phyloP scores from a whole-genome alignment of 805 yeast genomes.

The Vanderwaltozyma polyspora region DNA sequence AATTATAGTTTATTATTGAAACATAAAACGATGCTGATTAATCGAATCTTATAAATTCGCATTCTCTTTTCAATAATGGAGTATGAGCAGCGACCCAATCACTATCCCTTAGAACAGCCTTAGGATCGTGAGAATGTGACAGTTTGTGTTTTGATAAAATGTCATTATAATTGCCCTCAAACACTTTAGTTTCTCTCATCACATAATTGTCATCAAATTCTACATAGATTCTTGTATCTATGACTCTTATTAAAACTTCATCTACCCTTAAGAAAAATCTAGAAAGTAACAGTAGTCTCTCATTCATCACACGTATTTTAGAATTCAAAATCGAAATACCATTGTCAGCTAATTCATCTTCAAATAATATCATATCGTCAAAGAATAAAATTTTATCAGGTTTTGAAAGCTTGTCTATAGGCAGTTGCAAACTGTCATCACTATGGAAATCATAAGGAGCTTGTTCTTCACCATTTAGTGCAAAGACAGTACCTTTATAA shows the following conservation, averaged over 20 bases:
- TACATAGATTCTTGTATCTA: conserved; percentile 76
- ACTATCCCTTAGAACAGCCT: conserved; percentile 62
- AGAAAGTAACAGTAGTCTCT: conserved; percentile 59
- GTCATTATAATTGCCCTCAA: conserved; percentile 43
- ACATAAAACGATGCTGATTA: conserved; percentile 1
- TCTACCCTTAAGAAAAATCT: conserved; percentile 84
- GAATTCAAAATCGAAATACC: conserved; percentile 73
- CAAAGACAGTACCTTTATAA: conserved; percentile 50
- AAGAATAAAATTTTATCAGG: conserved; percentile 83
- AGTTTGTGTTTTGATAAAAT: conserved; percentile 33
- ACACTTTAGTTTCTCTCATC: conserved; percentile 67
- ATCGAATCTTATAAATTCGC: conserved; percentile 23
- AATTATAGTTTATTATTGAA: background rate
- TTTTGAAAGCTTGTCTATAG: conserved; percentile 53
- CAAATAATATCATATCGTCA: conserved; percentile 81
- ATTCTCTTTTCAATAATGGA: conserved; percentile 33
- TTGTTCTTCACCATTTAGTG: conserved; percentile 6
- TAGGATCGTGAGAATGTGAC: conserved; percentile 55
- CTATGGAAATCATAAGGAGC: conserved; percentile 11
- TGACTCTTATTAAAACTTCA: conserved; percentile 69
- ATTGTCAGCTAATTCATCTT: conserved; percentile 94
- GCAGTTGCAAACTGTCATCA: conserved; percentile 37
- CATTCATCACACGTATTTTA: conserved; percentile 82
- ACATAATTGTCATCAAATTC: conserved; percentile 48
- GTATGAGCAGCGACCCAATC: conserved; percentile 71